phyloP scores from a whole-genome alignment of 2,329 filamentous ascomycete genomes.

The Aspergillus neoniger region DNA sequence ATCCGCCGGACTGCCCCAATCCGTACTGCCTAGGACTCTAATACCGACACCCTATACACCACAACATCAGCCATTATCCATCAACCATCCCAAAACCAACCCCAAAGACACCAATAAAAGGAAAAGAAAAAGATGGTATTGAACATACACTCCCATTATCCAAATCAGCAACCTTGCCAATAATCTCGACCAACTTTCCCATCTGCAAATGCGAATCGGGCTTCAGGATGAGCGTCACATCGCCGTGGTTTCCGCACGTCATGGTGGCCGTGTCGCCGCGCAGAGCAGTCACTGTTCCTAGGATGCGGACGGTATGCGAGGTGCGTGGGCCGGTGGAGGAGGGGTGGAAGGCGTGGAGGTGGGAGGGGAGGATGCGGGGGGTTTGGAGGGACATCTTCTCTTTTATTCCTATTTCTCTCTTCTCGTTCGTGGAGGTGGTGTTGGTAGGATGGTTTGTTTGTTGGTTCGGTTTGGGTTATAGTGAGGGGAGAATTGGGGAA shows the following conservation, averaged over 20 bases:
- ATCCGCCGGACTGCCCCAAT: conserved; percentile 46
- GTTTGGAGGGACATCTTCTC: conserved; percentile 69
- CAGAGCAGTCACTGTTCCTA: conserved; percentile 81
- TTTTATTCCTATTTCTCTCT: background rate
- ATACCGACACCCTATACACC: conserved; percentile 40
- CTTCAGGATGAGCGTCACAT: conserved; percentile 73
- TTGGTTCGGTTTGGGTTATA: too few species aligned
- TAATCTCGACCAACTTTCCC: conserved; percentile 49
- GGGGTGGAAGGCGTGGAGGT: conserved; percentile 74
- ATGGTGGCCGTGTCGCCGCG: conserved; percentile 78
- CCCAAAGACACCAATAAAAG: background rate
- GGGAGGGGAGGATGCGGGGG: conserved; percentile 78
- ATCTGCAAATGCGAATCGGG: conserved; percentile 52
- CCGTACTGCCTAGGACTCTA: conserved; percentile 43
- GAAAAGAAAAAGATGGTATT: too few species aligned
- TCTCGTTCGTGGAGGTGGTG: background rate
- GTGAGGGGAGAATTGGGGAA: too few species aligned
- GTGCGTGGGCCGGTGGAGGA: conserved; percentile 40
- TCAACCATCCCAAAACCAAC: background rate
- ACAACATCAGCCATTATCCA: conserved; percentile 8
- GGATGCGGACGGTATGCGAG: conserved; percentile 73
- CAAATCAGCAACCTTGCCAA: conserved; percentile 48
- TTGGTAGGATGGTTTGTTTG: background rate
- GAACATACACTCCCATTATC: conserved; percentile 42
- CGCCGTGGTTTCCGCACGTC: conserved; percentile 69